Base-by-base conservation (phyloP, 257 asterid species). In the Solanum dulcamara region DNA sequence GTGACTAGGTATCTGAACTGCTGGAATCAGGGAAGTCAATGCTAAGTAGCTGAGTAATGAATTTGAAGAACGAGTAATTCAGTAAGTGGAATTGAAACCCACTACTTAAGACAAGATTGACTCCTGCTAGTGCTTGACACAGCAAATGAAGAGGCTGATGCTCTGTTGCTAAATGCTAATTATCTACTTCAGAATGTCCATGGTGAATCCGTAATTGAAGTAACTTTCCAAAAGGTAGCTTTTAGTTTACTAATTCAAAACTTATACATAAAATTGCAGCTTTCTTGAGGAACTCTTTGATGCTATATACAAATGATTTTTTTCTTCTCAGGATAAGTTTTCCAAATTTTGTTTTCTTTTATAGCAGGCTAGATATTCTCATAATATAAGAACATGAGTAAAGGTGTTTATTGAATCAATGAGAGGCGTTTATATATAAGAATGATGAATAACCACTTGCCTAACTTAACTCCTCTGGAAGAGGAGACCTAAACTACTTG, bases 21-120 rank as follows among this genome's bases (percentile, higher is more conserved):
- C 93, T 93, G 83, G 98, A 94, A 83, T 94, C 97, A 30, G 98
- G 96, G 90, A 96, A 93, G 93, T 85, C 92, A 11, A 89, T 93
- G 97, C 92, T 96, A 92, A 90, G 89, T n/a, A 64, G 30, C n/a
- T 14, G 42, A 38, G 42, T 38, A 38, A 38, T 38, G 42, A 38
- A 38, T 38, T 38, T 38, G 42, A 38, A 38, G 42, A 38, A 38
- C 42, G 8, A 38, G 6, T 38, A 9, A 7, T 38, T 38, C 42
- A 38, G 42, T 38, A 38, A 38, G 42, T 38, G 42, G 7, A 38
- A 9, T 38, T 38, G 42, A 38, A 38, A 38, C 42, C 42, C 6
- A 38, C 6, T 38, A 38, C 42, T 38, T 38, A 37, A 37, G 40
- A 3, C 7, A 38, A 38, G 42, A 38, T 38, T 9, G 8, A 6